Percentiles rank a stretch among this genome's conserved stretches.
These are phyloP conservation scores for Saccharum spontaneum DNA, from an alignment of 176 grass and related monocot genomes.

Conservation along the genomic window DNA sequence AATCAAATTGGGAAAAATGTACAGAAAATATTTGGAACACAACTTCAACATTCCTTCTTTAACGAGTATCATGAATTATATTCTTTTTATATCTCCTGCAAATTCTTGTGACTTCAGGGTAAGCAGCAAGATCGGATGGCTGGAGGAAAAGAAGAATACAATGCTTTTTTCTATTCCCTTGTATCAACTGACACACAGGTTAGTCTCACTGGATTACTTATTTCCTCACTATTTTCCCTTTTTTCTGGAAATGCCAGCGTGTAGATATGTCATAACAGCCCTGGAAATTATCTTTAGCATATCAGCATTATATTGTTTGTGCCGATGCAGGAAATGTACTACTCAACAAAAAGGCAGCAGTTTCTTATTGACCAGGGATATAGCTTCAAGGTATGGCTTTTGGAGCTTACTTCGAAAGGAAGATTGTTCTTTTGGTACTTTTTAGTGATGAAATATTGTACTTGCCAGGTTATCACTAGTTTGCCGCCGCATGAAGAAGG, in stretches of 20 bases:
- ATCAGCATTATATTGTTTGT: slow-evolving; percentile 24
- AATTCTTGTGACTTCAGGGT: slow-evolving; percentile 52
- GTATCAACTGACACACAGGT: slow-evolving; percentile 99
- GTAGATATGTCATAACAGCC: background rate
- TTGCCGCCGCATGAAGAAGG: slow-evolving; percentile 79
- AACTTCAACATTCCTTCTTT: background rate
- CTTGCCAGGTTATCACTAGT: slow-evolving; percentile 83
- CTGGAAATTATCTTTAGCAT: background rate
- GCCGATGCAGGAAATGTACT: slow-evolving; percentile 87
- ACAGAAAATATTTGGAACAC: background rate
- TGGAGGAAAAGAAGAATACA: slow-evolving; percentile 99
- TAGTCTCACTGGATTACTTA: background rate
- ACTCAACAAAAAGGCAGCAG: slow-evolving; percentile 97
- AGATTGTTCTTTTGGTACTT: background rate
- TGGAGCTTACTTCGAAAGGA: background rate
- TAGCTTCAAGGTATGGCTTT: slow-evolving; percentile 86
- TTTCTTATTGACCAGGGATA: slow-evolving; percentile 98
- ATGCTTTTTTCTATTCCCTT: slow-evolving; percentile 99
- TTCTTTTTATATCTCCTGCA: slow-evolving; percentile 6
- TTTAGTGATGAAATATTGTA: slow-evolving; percentile 23
- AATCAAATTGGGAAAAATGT: background rate
- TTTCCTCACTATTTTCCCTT: slow-evolving; percentile 19
- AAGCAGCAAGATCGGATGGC: slow-evolving; percentile 94
- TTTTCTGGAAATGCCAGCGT: background rate
- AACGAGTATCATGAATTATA: background rate